phyloP scores from a whole-genome alignment of 768 basidiomycete genomes.

The Pulveroboletus sp. region DNA sequence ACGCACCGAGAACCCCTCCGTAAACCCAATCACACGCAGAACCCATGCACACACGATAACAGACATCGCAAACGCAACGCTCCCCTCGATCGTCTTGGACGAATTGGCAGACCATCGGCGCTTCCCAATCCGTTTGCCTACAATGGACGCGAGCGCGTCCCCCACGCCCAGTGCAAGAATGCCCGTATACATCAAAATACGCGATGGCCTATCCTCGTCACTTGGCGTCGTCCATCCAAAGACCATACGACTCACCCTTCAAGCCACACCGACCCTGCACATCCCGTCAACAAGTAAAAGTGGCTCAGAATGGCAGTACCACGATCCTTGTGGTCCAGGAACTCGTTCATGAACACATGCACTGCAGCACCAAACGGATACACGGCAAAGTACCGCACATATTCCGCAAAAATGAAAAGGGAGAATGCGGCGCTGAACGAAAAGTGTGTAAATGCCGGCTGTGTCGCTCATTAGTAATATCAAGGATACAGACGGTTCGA shows the following conservation, averaged over 20 bases:
- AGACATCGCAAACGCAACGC: conserved; percentile 72
- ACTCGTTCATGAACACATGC: conserved; percentile 97
- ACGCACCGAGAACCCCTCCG: conserved; percentile 75
- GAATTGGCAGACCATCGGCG: conserved; percentile 83
- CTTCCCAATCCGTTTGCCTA: conserved; percentile 81
- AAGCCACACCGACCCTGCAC: conserved; percentile 92
- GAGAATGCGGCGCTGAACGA: conserved; percentile 95
- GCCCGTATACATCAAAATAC: conserved; percentile 73
- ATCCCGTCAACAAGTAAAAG: conserved; percentile 95
- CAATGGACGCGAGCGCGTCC: conserved; percentile 91
- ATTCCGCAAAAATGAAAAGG: conserved; percentile 93
- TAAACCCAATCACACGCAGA: conserved; percentile 66
- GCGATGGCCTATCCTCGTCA: conserved; percentile 37
- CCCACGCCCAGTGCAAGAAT: conserved; percentile 88
- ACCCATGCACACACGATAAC: conserved; percentile 68
- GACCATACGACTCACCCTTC: conserved; percentile 66
- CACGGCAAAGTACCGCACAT: conserved; percentile 96
- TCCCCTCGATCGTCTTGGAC: conserved; percentile 91
- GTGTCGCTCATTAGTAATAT: conserved; percentile 18
- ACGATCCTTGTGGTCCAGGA: conserved; percentile 90
- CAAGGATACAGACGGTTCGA: conserved; percentile 19
- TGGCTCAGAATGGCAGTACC: conserved; percentile 97
- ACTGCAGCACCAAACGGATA: conserved; percentile 93
- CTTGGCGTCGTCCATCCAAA: conserved; percentile 2
- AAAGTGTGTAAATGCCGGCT: conserved; percentile 97